phyloP scores from a whole-genome alignment of 257 asterid species.

The Rubia yunnanensis region DNA sequence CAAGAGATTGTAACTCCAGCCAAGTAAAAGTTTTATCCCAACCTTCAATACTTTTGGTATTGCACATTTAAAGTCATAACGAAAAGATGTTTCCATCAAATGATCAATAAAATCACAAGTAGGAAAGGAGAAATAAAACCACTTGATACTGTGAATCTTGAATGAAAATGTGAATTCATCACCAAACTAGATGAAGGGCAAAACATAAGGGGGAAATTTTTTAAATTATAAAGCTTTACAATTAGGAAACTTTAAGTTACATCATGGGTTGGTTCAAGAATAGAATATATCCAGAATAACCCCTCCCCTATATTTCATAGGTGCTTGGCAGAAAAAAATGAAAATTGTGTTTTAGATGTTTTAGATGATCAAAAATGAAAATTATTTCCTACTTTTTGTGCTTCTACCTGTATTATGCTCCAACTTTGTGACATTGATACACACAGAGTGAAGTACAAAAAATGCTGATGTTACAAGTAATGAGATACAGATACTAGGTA shows the following conservation, averaged over 20 bases:
- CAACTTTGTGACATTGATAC: not conserved
- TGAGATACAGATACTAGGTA: not conserved
- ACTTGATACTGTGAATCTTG: not conserved
- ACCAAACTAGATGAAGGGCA: not conserved
- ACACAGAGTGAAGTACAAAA: not conserved
- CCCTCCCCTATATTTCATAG: not conserved
- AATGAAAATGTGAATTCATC: not conserved
- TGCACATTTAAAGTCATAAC: not conserved
- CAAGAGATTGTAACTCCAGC: constrained; percentile 3
- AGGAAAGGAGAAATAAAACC: not conserved
- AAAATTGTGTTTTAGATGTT: not conserved
- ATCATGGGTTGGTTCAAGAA: not conserved
- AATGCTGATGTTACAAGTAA: not conserved
- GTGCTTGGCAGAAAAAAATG: not conserved
- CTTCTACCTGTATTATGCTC: not conserved
- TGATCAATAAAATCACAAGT: not conserved
- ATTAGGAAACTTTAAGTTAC: not conserved
- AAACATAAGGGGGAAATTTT: not conserved
- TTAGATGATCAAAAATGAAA: not conserved
- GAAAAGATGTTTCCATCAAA: not conserved
- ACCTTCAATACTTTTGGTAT: not conserved
- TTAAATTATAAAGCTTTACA: not conserved
- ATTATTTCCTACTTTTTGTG: not conserved
- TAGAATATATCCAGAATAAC: not conserved
- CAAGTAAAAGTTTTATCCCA: not conserved